phyloP scores from a whole-genome alignment of 2,329 filamentous ascomycete species.

The Cercospora citrullina region DNA sequence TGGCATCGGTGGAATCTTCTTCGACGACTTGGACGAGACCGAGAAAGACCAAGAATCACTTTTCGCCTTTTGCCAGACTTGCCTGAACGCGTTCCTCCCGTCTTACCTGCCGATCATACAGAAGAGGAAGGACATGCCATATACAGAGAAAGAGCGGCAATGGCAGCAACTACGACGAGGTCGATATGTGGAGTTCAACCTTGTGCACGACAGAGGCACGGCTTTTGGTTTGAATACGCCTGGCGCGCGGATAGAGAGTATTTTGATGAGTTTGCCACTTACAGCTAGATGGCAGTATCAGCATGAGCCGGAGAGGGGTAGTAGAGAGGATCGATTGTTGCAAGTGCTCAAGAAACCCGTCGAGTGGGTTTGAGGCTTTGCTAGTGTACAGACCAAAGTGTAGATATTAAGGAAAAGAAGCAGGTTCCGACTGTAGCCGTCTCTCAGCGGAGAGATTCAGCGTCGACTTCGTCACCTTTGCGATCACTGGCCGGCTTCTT shows the following conservation, averaged over 20 bases:
- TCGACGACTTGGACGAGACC: constrained; percentile 88
- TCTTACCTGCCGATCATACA: constrained; percentile 88
- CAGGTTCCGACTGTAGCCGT: background rate
- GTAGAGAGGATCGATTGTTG: constrained; percentile 75
- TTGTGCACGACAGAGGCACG: constrained; percentile 94
- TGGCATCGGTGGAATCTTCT: constrained; percentile 95
- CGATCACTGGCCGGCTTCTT: background rate
- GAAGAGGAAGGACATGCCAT: constrained; percentile 88
- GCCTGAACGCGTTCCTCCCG: constrained; percentile 82
- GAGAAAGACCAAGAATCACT: constrained; percentile 85
- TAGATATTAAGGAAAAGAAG: background rate
- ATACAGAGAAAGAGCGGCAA: constrained; percentile 78
- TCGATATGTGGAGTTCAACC: constrained; percentile 97
- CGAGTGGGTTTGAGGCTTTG: constrained; percentile 56
- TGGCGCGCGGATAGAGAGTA: constrained; percentile 89
- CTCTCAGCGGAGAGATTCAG: background rate
- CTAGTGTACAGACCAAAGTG: background rate
- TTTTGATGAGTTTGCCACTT: constrained; percentile 92
- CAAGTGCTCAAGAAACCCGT: constrained; percentile 65
- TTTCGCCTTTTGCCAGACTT: constrained; percentile 86
- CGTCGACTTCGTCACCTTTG: background rate
- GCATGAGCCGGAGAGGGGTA: constrained; percentile 76
- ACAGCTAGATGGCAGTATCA: constrained; percentile 96
- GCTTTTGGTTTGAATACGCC: constrained; percentile 93
- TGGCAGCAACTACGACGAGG: constrained; percentile 96